These are phyloP conservation scores for Solanum ossicruentum DNA, from an alignment of 257 asterid genomes.

Conservation along the genomic window DNA sequence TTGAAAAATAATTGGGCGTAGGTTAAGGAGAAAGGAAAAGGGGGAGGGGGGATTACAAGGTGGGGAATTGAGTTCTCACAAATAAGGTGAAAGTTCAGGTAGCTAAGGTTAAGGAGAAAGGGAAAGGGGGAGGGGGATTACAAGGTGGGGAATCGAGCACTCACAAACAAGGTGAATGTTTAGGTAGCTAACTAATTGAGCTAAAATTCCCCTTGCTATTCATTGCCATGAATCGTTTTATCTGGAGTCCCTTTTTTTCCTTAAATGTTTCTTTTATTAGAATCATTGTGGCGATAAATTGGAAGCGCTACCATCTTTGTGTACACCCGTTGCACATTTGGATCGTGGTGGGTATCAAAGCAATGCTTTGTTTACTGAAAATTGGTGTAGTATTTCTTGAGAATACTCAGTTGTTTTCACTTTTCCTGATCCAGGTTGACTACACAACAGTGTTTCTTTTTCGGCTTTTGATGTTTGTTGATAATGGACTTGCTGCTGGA, in stretches of 20 bases:
- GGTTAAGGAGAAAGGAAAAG: no score
- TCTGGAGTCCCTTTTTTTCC: conserved; percentile 3
- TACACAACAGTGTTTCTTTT: conserved; percentile 72
- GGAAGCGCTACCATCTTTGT: conserved; percentile 77
- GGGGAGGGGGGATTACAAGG: not conserved
- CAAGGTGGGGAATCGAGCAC: not conserved
- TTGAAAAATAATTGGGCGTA: not conserved
- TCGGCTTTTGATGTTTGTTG: conserved; percentile 95
- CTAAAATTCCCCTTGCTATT: not conserved
- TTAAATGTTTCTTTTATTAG: conserved; percentile 29
- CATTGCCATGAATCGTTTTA: not conserved
- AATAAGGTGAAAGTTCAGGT: no score
- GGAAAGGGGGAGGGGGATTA: not conserved
- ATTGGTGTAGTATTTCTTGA: not conserved
- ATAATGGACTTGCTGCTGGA: conserved; percentile 91
- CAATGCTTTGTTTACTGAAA: not conserved
- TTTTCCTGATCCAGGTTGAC: conserved; percentile 48
- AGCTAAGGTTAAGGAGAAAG: no score
- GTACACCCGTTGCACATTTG: conserved; percentile 82
- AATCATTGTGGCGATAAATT: conserved; percentile 83
- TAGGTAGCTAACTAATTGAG: not conserved
- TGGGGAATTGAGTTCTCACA: no score
- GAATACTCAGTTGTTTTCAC: not conserved
- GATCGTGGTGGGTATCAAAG: conserved; percentile 66
- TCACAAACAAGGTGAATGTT: not conserved